These are phyloP conservation scores for Sclerotinia nivalis DNA, from an alignment of 2,329 filamentous ascomycete species.

Conservation along the genomic window DNA sequence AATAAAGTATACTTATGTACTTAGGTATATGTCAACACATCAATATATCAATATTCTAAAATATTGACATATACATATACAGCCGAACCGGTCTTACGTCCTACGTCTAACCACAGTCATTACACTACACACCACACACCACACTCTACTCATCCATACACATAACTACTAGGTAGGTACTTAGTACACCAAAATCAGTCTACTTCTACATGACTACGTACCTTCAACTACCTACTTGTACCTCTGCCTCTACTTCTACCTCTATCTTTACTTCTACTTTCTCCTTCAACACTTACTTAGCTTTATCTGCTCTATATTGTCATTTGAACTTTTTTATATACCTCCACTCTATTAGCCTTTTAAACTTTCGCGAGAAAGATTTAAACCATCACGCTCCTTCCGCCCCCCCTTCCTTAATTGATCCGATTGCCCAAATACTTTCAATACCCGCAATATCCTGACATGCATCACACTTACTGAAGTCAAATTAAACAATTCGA, in stretches of 20 bases:
- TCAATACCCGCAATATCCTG: conserved; percentile 13
- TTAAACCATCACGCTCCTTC: background rate
- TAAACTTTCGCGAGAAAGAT: background rate
- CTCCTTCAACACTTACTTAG: background rate
- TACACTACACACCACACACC: background rate
- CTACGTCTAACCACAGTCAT: background rate
- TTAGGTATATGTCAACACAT: background rate
- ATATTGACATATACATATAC: background rate
- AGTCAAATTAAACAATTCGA: conserved; percentile 20
- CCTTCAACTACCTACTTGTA: no score
- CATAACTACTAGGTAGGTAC: background rate
- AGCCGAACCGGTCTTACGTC: conserved; percentile 1
- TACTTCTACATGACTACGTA: background rate
- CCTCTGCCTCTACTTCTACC: background rate
- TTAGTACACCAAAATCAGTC: background rate
- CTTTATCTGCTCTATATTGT: background rate
- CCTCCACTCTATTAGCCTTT: background rate
- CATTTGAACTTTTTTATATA: background rate
- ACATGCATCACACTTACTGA: conserved; percentile 15
- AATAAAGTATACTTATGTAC: background rate
- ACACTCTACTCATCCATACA: background rate
- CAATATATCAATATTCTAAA: background rate
- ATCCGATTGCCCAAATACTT: conserved; percentile 2
- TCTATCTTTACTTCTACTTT: background rate
- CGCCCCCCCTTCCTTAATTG: background rate